Evolutionary conservation across 768 basidiomycete species (phyloP), one percentile per base, ranked within the genome.

Genomic region (Nidularia pulvinata): DNA sequence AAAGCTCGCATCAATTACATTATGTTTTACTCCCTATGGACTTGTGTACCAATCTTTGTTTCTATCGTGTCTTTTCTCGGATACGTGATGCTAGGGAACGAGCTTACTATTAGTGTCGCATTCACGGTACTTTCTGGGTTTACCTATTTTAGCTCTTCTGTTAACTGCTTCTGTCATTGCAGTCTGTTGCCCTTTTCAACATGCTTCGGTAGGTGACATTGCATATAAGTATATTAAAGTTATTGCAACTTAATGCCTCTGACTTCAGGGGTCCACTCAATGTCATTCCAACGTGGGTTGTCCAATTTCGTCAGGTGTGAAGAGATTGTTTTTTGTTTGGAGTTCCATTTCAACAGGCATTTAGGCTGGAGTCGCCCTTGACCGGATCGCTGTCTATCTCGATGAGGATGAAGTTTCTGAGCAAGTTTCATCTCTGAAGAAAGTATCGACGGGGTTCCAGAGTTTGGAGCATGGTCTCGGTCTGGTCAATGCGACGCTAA

Each of bases 141-240:
- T 35, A n/a, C 42, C 16, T 49, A 32, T 19, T 33, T 35, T 47
- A 16, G 3, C 1, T 11, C 48, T 36, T 52, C 35, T 42, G 37
- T 36, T 25, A 36, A 9, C 35, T 13, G 13, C 7, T 25, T 50
- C 16, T 16, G 16, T 39, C 10, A 39, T 9, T 14, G 2, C 48
- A 88, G 82, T 77, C 93, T 0, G 89, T 97, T 35, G 82, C 92
- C 0, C 68, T 96, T 44, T 96, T 96, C 68, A 77, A 78, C 46
- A 94, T 97, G 94, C 78, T 97, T 61, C 80, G 84, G 80, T 85
- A 59, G 14, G 71, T 55, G 56, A 33, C 19, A 19, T 19, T 19
- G 19, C 19, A 19, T 19, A 22, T 11, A 14, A 32, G 43, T 35
- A 49, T 5, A 51, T 39, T 39, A 9, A 39, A 10, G 10, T 39